A percentile compares a stretch with the other conserved stretches of the same genome.
phyloP scores from a whole-genome alignment of 2,329 filamentous ascomycete genomes.

The Scleromitrula shiraiana region DNA sequence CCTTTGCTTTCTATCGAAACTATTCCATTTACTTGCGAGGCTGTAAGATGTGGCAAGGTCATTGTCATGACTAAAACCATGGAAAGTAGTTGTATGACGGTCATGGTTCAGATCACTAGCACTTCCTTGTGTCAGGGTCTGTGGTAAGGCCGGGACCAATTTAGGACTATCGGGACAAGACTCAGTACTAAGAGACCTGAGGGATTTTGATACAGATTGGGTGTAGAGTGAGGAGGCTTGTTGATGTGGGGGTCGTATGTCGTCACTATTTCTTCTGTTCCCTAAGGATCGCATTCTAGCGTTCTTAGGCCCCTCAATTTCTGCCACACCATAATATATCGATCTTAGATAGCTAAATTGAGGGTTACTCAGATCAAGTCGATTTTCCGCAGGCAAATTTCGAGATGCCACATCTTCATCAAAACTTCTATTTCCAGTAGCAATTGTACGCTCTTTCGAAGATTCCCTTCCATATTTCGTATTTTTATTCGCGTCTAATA shows the following conservation, averaged over 20 bases:
- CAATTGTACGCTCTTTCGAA: constrained; percentile 38
- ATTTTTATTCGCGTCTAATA: constrained; percentile 50
- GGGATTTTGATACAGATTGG: background rate
- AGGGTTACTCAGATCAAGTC: constrained; percentile 13
- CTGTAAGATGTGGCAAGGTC: too few relatives aligned
- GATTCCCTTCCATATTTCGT: constrained; percentile 36
- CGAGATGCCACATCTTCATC: constrained; percentile 60
- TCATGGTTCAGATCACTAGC: background rate
- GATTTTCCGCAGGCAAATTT: constrained; percentile 33
- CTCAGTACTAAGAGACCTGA: background rate
- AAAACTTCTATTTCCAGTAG: constrained; percentile 45
- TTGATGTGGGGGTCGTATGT: background rate
- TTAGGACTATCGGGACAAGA: background rate
- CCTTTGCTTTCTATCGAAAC: background rate
- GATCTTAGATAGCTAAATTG: constrained; percentile 18
- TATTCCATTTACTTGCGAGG: too few relatives aligned
- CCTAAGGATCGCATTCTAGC: background rate
- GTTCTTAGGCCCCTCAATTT: background rate
- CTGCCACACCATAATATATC: constrained; percentile 9
- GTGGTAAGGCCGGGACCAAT: background rate
- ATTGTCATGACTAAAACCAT: too few relatives aligned
- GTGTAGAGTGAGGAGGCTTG: background rate
- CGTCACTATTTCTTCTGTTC: background rate
- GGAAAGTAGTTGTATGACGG: too few relatives aligned
- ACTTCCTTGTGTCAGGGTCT: background rate